Percentiles rank a stretch among this genome's conserved stretches.
These are phyloP conservation scores for Fusarium sp. DNA, from an alignment of 2,329 filamentous ascomycete genomes.

Conservation along the genomic window DNA sequence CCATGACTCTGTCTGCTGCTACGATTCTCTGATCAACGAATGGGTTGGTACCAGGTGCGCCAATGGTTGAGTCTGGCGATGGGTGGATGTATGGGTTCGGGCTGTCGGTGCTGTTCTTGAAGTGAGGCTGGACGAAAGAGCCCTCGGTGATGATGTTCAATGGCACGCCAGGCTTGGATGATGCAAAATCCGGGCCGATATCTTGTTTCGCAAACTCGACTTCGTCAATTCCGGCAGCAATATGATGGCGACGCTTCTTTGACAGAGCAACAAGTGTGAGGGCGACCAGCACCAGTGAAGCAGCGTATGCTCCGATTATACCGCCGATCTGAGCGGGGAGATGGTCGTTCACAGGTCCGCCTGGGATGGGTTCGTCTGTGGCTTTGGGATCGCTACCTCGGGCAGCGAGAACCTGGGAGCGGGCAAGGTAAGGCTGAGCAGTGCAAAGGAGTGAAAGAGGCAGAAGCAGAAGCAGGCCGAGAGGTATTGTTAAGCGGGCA, in stretches of 20 bases:
- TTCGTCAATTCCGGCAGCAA: constrained; percentile 65
- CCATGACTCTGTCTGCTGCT: constrained; percentile 77
- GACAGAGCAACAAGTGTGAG: constrained; percentile 71
- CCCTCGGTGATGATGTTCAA: constrained; percentile 36
- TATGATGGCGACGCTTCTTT: constrained; percentile 65
- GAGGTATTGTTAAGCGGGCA: constrained; percentile 42
- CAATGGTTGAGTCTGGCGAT: constrained; percentile 59
- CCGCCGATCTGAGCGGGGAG: constrained; percentile 86
- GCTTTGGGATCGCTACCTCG: constrained; percentile 60
- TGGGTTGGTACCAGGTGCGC: constrained; percentile 70
- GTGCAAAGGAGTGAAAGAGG: constrained; percentile 44
- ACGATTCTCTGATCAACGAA: constrained; percentile 84
- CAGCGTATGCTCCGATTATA: constrained; percentile 85
- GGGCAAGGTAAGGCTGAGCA: constrained; percentile 48
- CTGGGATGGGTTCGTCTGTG: constrained; percentile 71
- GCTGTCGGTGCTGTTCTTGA: constrained; percentile 55
- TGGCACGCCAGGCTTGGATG: constrained; percentile 21
- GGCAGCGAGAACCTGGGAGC: constrained; percentile 39
- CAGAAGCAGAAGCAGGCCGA: constrained; percentile 47
- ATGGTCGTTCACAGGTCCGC: constrained; percentile 70
- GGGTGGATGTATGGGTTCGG: constrained; percentile 59
- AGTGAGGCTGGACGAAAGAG: constrained; percentile 58
- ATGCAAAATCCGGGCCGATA: constrained; percentile 41
- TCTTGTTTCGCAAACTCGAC: constrained; percentile 55
- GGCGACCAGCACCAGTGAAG: constrained; percentile 80